A percentile compares a stretch with the other conserved stretches of the same genome.
Conservation (phyloP, 1,284 basidiomycete species). For the Schizopora paradoxa region DNA sequence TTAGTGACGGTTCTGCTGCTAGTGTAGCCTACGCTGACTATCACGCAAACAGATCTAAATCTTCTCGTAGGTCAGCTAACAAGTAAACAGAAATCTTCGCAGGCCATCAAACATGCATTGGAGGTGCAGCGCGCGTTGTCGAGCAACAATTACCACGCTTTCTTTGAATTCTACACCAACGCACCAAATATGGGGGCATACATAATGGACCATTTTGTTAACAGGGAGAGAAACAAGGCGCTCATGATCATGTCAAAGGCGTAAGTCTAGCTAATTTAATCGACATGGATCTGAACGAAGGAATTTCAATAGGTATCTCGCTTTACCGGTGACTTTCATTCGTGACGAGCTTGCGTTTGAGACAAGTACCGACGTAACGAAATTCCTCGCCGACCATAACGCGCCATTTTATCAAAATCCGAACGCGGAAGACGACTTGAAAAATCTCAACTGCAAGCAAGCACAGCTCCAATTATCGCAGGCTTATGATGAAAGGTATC, state of each 20-base stretch:
- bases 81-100: constrained; percentile 75
- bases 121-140: constrained; percentile 83
- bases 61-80: constrained; percentile 94
- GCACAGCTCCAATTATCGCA: constrained; percentile 47
- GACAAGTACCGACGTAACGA: constrained; percentile 51
- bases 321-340: constrained; percentile 74
- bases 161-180: constrained; percentile 81
- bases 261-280: constrained; percentile 45
- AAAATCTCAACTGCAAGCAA: constrained; percentile 64
- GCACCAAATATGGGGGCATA: constrained; percentile 98
- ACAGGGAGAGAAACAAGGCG: constrained; percentile 85
- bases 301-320: constrained; percentile 58
- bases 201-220: constrained; percentile 98
- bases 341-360: constrained; percentile 84
- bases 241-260: constrained; percentile 88
- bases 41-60: constrained; percentile 75
- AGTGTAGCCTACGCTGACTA: constrained; percentile 15
- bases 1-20: constrained; percentile 33
- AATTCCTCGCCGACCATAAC: constrained; percentile 70
- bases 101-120: constrained; percentile 85
- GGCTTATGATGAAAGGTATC: constrained; percentile 69
- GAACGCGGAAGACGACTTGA: constrained; percentile 49
- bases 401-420: constrained; percentile 69
- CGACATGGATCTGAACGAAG: background rate
- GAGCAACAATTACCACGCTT: constrained; percentile 89